Percentiles rank a stretch among this genome's conserved stretches.
phyloP scores from a whole-genome alignment of 805 yeast species.

The Pichia ethanolica region DNA sequence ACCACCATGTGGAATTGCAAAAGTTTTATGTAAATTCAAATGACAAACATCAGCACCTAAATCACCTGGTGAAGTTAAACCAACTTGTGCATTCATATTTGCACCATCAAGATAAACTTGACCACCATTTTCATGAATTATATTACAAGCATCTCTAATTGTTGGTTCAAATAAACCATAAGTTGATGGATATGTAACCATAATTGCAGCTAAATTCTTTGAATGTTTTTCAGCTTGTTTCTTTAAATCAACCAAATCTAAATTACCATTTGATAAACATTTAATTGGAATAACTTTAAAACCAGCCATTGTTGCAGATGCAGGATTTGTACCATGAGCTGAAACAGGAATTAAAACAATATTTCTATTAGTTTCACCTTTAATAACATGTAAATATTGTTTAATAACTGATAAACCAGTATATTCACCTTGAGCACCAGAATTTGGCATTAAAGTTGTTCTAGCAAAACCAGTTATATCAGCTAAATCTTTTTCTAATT shows the following conservation, averaged over 20 bases:
- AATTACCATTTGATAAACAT: conserved; percentile 77
- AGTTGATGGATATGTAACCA: conserved; percentile 97
- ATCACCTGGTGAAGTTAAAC: conserved; percentile 94
- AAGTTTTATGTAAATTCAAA: conserved; percentile 92
- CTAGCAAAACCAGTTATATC: conserved; percentile 91
- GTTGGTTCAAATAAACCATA: conserved; percentile 95
- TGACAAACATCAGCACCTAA: conserved; percentile 98
- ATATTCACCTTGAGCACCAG: conserved; percentile 98
- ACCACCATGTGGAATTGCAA: conserved; percentile 98
- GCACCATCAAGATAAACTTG: conserved; percentile 98
- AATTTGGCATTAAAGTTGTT: conserved; percentile 89
- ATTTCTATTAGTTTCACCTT: conserved; percentile 68
- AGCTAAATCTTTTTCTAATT: conserved; percentile 76
- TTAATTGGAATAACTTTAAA: conserved; percentile 88
- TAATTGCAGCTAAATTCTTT: conserved; percentile 73
- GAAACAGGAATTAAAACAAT: conserved; percentile 92
- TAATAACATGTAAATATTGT: conserved; percentile 55
- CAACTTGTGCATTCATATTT: conserved; percentile 98
- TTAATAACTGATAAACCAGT: conserved; percentile 85
- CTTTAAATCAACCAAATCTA: conserved; percentile 70
- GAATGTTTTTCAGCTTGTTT: conserved; percentile 64
- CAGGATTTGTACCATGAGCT: conserved; percentile 98
- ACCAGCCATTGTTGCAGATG: conserved; percentile 97
- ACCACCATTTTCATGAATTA: conserved; percentile 82
- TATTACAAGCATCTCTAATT: conserved; percentile 75